These are phyloP conservation scores for Coffea humblotiana DNA, from an alignment of 305 asterid species.

Conservation along the genomic window DNA sequence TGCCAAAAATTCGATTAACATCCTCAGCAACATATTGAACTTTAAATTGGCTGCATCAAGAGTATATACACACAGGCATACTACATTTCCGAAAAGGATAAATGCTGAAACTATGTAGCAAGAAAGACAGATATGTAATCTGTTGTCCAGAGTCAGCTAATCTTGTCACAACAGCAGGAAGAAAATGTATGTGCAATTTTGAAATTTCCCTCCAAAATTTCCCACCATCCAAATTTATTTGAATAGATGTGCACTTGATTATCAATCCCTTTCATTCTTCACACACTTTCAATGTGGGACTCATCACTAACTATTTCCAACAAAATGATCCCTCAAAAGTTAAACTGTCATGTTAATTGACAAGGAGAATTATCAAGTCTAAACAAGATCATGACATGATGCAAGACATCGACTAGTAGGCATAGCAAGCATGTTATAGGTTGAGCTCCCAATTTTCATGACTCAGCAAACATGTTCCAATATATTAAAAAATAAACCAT, in stretches of 20 bases:
- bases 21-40: neutral
- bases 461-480: neutral
- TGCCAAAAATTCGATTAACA: neutral
- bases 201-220: too few species aligned
- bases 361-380: constrained; percentile 18
- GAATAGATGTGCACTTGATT: too few species aligned
- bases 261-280: too few species aligned
- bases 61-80: neutral
- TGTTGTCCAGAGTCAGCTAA: neutral
- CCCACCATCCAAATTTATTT: too few species aligned
- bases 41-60: neutral
- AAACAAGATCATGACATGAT: constrained; percentile 16
- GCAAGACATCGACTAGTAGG: neutral
- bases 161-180: neutral
- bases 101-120: neutral
- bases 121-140: neutral
- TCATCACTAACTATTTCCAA: too few species aligned
- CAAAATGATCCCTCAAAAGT: constrained; percentile 94
- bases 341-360: constrained; percentile 52
- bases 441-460: constrained; percentile 12
- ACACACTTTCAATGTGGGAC: too few species aligned
- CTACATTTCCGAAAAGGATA: neutral
- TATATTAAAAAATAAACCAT: neutral
- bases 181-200: too few species aligned
- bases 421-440: constrained; percentile 1